Conservation (phyloP, 208 protist genomes). For the Acanthamoeba sp. region DNA sequence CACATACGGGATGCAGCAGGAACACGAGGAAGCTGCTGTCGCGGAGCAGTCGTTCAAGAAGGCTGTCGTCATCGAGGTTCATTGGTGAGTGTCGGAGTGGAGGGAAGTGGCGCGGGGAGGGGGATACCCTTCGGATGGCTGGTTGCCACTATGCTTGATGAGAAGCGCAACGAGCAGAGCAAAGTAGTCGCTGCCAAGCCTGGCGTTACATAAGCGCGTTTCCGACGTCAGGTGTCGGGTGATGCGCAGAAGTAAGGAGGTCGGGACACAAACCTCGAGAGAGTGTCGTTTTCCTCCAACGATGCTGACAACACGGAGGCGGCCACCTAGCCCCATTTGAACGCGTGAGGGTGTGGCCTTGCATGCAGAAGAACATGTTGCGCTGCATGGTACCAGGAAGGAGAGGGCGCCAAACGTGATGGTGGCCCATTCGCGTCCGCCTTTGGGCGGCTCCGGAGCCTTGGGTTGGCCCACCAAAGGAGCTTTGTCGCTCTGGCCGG, state of each 20-base stretch:
- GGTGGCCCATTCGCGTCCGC: not conserved
- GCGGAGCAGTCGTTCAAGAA: not conserved
- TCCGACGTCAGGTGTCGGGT: too few species aligned
- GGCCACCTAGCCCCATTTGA: not conserved
- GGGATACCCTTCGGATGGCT: not conserved
- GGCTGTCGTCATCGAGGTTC: not conserved
- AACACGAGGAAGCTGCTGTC: constrained; percentile 23
- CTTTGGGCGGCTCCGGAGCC: not conserved
- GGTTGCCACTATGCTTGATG: not conserved
- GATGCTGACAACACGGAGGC: not conserved
- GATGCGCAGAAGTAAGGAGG: too few species aligned
- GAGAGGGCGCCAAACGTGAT: not conserved
- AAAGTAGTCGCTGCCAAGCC: not conserved
- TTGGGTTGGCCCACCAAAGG: not conserved
- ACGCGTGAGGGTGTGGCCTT: too few species aligned
- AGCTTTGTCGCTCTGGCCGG: not conserved
- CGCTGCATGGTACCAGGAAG: not conserved
- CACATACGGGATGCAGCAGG: not conserved
- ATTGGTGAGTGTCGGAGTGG: not conserved
- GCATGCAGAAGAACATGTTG: too few species aligned
- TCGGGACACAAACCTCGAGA: not conserved
- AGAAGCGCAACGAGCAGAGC: not conserved
- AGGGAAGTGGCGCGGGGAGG: not conserved
- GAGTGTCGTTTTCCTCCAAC: not conserved
- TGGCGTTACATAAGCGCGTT: too few species aligned